Base-by-base conservation (phyloP, 2,329 filamentous ascomycete species). In the Dothistroma septosporum region DNA sequence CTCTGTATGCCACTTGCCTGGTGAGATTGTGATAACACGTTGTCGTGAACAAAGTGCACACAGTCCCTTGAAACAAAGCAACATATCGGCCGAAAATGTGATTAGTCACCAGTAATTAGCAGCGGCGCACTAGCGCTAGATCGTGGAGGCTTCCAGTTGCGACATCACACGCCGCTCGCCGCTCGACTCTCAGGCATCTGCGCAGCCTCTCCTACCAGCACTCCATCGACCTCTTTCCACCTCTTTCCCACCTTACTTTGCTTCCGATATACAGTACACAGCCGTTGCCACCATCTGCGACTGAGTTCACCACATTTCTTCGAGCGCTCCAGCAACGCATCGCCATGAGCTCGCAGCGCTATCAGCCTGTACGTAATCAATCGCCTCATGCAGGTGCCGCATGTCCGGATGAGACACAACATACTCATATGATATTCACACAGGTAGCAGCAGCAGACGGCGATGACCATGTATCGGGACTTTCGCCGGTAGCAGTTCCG, bases 281-380 rank as follows among this genome's bases (percentile, higher is more conserved):
- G n/a, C 10, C 28, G 11, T 21, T 12, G 50, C n/a, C 50, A 46
- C 19, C 46, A 41, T 41, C 47, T 41, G 21, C 49, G n/a, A 53
- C 50, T 53, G 50, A 12, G 11, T 55, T 35, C 24, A 53, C 19
- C 44, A 32, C 41, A 57, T 49, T 49, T 49, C 41, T 44, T 44
- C 14, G 16, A n/a, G 14, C 57, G 53, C 53, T 57, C 19, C 44
- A 49, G 53, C 60, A 48, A 58, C 56, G 37, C 64, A 70, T 4
- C 14, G 74, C 58, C 66, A 80, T 80, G 79, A 77, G 76, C 64
- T 71, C 71, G 55, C 78, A 80, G 71, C 76, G 78, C 67, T 82
- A 81, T 67, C 75, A 81, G 69, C 72, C 78, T 71, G 79, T 81
- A 75, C 62, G 77, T 75, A 61, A 74, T 80, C 69, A 35, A 16